These are phyloP conservation scores for Oenanthe javanica DNA, from an alignment of 140 eudicot species.

Conservation along the genomic window DNA sequence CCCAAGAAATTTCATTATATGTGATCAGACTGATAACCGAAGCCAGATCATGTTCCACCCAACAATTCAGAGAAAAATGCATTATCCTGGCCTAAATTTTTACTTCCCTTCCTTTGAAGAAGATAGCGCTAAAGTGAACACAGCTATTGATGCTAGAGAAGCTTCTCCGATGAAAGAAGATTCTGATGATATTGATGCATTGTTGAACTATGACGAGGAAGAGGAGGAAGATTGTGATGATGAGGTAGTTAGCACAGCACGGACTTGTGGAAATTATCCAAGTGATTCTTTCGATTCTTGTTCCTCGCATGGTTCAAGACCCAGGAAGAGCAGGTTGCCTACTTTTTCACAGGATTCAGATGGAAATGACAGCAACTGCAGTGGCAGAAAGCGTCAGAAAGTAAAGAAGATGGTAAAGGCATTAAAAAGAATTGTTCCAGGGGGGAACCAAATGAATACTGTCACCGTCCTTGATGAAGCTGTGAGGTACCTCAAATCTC, in stretches of 20 bases:
- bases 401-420: constrained; percentile 61
- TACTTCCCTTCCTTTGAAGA: constrained; percentile 9
- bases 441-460: constrained; percentile 49
- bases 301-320: constrained; percentile 22
- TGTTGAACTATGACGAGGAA: constrained; percentile 55
- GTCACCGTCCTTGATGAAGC: constrained; percentile 73
- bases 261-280: constrained; percentile 29
- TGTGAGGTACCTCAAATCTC: constrained; percentile 62
- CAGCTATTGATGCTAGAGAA: constrained; percentile 18
- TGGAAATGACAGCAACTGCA: constrained; percentile 14
- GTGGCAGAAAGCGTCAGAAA: constrained; percentile 43
- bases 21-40: constrained; percentile 45
- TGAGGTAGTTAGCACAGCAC: constrained; percentile 67
- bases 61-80: constrained; percentile 20
- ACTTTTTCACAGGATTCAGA: constrained; percentile 29
- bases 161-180: constrained; percentile 39
- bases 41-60: constrained; percentile 72
- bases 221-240: constrained; percentile 41
- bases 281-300: constrained; percentile 50
- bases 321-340: constrained; percentile 22
- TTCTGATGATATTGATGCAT: constrained; percentile 62
- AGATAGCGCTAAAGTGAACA: constrained; percentile 13
- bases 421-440: constrained; percentile 61
- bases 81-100: constrained; percentile 21
- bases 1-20: constrained; percentile 64